Percentiles rank a stretch among this genome's conserved stretches.
Evolutionary conservation across 257 asterid genomes (phyloP).

Genomic region (Nicotiana tomentosiformis): DNA sequence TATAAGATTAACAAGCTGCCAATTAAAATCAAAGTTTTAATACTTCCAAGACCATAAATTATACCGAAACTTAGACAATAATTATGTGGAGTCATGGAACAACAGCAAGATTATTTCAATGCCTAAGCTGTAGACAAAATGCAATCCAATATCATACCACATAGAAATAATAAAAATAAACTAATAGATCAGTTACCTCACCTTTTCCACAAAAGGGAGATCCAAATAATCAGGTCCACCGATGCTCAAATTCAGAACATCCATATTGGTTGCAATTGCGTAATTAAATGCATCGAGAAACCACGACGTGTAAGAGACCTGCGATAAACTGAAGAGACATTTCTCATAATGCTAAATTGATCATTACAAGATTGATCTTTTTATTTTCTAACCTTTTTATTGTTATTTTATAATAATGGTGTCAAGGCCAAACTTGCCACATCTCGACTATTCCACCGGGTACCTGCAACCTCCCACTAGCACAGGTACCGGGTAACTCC

Average conservation of each 20-base stretch:
- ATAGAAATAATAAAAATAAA: neutral
- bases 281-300: conserved; percentile 98
- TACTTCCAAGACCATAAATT: neutral
- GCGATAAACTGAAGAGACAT: conserved; percentile 83
- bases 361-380: too few species aligned
- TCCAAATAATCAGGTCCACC: conserved; percentile 97
- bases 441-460: too few species aligned
- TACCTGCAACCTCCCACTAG: too few species aligned
- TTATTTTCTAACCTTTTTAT: too few species aligned
- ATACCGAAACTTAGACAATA: neutral
- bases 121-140: neutral
- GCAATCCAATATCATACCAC: neutral
- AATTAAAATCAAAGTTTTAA: neutral
- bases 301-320: conserved; percentile 99
- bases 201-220: conserved; percentile 87
- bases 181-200: neutral
- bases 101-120: neutral
- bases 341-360: conserved; percentile 40
- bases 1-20: neutral
- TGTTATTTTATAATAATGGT: too few species aligned
- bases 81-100: neutral
- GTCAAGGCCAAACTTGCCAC: too few species aligned
- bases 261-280: conserved; percentile 92
- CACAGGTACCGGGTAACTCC: too few species aligned
- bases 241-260: conserved; percentile 94